Conservation (phyloP, 2,329 filamentous ascomycete genomes). For the Stagonosporopsis rhizophila region DNA sequence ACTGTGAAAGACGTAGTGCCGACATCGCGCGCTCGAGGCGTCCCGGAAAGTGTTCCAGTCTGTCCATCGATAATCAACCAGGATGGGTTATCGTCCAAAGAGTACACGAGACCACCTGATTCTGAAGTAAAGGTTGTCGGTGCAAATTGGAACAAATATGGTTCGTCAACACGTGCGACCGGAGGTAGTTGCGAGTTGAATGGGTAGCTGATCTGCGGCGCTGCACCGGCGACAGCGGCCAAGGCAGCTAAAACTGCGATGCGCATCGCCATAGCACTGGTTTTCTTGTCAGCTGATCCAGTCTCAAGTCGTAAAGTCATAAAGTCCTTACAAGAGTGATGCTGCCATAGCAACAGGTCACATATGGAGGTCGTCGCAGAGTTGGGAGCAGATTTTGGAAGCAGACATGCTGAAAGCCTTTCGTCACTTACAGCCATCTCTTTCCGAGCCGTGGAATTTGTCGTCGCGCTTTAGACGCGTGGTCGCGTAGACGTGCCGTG, state of each 20-base stretch:
- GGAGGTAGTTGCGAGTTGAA: constrained; percentile 86
- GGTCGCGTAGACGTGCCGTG: constrained; percentile 25
- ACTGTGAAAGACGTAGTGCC: constrained; percentile 70
- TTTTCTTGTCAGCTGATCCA: constrained; percentile 1
- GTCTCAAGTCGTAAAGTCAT: background rate
- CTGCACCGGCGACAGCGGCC: constrained; percentile 29
- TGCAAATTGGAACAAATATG: constrained; percentile 76
- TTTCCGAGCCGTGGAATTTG: constrained; percentile 38
- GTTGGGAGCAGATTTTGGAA: constrained; percentile 19
- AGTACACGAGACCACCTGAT: constrained; percentile 67
- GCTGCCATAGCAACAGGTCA: constrained; percentile 25
- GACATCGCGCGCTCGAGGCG: constrained; percentile 64
- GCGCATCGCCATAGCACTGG: constrained; percentile 30
- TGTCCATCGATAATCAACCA: constrained; percentile 77
- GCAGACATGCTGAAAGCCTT: constrained; percentile 31
- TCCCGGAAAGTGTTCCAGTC: constrained; percentile 73
- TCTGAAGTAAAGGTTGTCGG: constrained; percentile 74
- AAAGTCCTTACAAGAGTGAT: constrained; percentile 25
- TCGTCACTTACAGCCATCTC: constrained; percentile 40
- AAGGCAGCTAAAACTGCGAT: constrained; percentile 27
- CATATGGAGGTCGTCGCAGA: constrained; percentile 18
- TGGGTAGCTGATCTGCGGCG: constrained; percentile 65
- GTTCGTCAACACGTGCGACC: constrained; percentile 71
- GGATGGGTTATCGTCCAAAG: constrained; percentile 67
- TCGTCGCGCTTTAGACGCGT: constrained; percentile 35